Percentiles rank a stretch among this genome's conserved stretches.
Conservation (phyloP, 129 eudicot species). For the Chrysanthemum makinoi region DNA sequence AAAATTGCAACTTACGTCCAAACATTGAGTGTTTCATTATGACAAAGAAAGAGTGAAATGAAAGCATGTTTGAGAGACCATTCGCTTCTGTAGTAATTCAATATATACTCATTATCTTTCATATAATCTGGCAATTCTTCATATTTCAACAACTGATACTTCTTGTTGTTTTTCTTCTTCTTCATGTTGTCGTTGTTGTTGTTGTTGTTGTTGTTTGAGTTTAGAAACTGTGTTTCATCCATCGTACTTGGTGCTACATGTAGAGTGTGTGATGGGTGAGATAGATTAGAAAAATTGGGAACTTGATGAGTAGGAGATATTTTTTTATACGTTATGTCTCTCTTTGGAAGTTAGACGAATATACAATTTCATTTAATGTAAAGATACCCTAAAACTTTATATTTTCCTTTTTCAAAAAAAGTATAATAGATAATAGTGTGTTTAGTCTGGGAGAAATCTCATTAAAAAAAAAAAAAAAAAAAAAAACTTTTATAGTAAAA, state of each 20-base stretch:
- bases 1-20: conserved; percentile 72
- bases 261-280: neutral
- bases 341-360: too few species aligned
- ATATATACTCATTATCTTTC: conserved; percentile 93
- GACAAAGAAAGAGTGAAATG: conserved; percentile 76
- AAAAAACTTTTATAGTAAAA: too few species aligned
- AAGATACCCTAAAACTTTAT: too few species aligned
- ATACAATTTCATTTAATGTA: too few species aligned
- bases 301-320: too few species aligned
- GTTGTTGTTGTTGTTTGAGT: neutral
- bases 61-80: conserved; percentile 87
- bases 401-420: too few species aligned
- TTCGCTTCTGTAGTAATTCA: conserved; percentile 70
- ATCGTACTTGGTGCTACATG: conserved; percentile 18
- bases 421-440: too few species aligned
- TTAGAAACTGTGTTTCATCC: conserved; percentile 35
- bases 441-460: too few species aligned
- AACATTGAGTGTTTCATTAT: conserved; percentile 88
- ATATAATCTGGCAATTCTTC: conserved; percentile 77
- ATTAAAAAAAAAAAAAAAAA: too few species aligned
- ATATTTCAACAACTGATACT: conserved; percentile 37
- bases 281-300: neutral
- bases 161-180: conserved; percentile 5
- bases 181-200: neutral
- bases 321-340: too few species aligned